Percentiles rank a stretch among this genome's conserved stretches.
phyloP scores from a whole-genome alignment of 495 filamentous ascomycete species.

The Aspergillus asperescens region DNA sequence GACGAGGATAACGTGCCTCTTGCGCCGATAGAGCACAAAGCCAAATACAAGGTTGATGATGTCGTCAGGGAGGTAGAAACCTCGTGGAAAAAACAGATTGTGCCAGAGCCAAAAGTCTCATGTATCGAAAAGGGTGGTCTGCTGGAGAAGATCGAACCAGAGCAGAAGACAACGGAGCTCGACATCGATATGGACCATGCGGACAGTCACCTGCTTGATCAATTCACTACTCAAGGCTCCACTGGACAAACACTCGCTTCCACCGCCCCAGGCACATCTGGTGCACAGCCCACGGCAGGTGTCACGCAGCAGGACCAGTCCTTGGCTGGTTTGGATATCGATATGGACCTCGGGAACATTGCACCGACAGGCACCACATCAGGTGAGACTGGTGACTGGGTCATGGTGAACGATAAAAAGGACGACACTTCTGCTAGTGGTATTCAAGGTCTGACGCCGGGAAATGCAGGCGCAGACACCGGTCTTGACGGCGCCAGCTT shows the following conservation, averaged over 20 bases:
- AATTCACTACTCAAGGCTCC: constrained; percentile 40
- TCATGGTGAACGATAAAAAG: constrained; percentile 52
- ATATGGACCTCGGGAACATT: constrained; percentile 40
- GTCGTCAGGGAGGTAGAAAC: constrained; percentile 54
- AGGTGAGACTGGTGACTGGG: constrained; percentile 52
- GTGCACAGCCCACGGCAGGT: constrained; percentile 12
- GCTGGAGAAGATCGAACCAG: constrained; percentile 52
- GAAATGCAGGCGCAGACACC: constrained; percentile 25
- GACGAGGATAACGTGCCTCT: constrained; percentile 48
- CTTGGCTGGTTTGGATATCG: constrained; percentile 29
- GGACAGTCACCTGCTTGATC: constrained; percentile 54
- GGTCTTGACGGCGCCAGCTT: constrained; percentile 44
- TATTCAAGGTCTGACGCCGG: constrained; percentile 25
- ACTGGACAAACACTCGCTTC: constrained; percentile 5
- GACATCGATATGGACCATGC: constrained; percentile 65
- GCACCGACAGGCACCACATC: constrained; percentile 28
- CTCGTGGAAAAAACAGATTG: constrained; percentile 50
- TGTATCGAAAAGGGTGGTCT: constrained; percentile 69
- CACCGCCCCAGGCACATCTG: constrained; percentile 17
- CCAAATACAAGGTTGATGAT: constrained; percentile 54
- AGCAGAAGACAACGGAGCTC: constrained; percentile 45
- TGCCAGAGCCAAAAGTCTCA: constrained; percentile 55
- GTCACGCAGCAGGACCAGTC: constrained; percentile 7
- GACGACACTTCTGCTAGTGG: constrained; percentile 30
- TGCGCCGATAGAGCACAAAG: constrained; percentile 36